Percentiles rank a stretch among this genome's conserved stretches.
These are phyloP conservation scores for Aspergillus pseudotamarii DNA, from an alignment of 2,329 filamentous ascomycete genomes.

Conservation along the genomic window DNA sequence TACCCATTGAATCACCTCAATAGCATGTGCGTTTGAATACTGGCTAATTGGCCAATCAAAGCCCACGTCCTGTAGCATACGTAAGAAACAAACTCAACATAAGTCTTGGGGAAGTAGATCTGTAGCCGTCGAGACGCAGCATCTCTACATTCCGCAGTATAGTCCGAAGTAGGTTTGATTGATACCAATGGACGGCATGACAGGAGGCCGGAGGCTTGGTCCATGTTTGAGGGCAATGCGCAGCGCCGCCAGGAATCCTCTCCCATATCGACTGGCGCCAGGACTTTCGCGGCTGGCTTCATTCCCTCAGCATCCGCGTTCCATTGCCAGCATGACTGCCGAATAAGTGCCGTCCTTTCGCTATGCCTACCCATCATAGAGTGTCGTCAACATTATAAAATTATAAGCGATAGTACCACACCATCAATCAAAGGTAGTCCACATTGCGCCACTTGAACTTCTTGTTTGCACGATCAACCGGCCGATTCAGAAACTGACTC, in stretches of 20 bases:
- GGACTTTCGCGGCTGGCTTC: neutral
- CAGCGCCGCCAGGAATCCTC: neutral
- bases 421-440: conserved; percentile 64
- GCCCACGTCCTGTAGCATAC: neutral
- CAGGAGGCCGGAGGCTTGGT: neutral
- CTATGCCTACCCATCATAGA: neutral
- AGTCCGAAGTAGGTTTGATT: too few relatives aligned
- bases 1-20: neutral
- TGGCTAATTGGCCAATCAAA: neutral
- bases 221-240: neutral
- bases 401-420: neutral
- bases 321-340: neutral
- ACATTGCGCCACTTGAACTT: conserved; percentile 89
- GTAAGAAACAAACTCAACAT: neutral
- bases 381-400: neutral
- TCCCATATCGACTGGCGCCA: neutral
- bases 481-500: conserved; percentile 79
- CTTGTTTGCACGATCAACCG: conserved; percentile 82
- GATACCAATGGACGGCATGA: neutral
- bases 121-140: neutral
- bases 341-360: neutral
- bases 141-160: neutral
- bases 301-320: neutral
- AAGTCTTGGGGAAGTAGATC: neutral
- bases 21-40: neutral